These are phyloP conservation scores for Medakamo hakoo DNA, from an alignment of 139 green algal genomes.

Conservation along the genomic window DNA sequence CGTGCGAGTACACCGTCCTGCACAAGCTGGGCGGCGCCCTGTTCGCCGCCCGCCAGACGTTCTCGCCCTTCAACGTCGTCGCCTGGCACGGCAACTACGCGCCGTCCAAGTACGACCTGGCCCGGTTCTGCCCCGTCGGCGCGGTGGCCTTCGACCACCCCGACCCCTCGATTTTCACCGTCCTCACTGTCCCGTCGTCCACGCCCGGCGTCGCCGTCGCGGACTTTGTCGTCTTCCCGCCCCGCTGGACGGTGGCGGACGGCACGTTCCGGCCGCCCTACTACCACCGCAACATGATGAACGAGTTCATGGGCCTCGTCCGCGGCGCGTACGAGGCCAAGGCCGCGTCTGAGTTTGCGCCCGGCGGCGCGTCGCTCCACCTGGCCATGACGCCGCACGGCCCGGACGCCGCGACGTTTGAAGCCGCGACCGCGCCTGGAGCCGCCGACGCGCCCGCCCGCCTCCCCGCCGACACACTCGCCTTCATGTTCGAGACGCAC, in stretches of 20 bases:
- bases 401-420: constrained; percentile 67
- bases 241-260: constrained; percentile 74
- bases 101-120: constrained; percentile 57
- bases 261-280: constrained; percentile 91
- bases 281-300: constrained; percentile 77
- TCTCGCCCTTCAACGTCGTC: constrained; percentile 91
- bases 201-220: constrained; percentile 48
- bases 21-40: constrained; percentile 1
- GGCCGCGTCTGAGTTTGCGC: constrained; percentile 2
- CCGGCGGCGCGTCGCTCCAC: constrained; percentile 53
- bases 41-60: constrained; percentile 34
- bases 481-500: constrained; percentile 84
- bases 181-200: constrained; percentile 59
- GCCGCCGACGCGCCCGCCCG: constrained; percentile 23
- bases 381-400: constrained; percentile 83
- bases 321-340: constrained; percentile 72
- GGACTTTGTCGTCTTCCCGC: constrained; percentile 94
- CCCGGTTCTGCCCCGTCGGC: constrained; percentile 68
- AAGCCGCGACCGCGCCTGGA: constrained; percentile 36
- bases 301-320: constrained; percentile 95
- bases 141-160: constrained; percentile 54
- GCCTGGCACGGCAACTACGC: constrained; percentile 72
- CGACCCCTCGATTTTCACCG: constrained; percentile 92
- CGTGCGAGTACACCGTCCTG: constrained; percentile 38
- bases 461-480: constrained; percentile 42